Evolutionary conservation across 129 eudicot species (phyloP).

Genomic region (Arctium lappa): DNA sequence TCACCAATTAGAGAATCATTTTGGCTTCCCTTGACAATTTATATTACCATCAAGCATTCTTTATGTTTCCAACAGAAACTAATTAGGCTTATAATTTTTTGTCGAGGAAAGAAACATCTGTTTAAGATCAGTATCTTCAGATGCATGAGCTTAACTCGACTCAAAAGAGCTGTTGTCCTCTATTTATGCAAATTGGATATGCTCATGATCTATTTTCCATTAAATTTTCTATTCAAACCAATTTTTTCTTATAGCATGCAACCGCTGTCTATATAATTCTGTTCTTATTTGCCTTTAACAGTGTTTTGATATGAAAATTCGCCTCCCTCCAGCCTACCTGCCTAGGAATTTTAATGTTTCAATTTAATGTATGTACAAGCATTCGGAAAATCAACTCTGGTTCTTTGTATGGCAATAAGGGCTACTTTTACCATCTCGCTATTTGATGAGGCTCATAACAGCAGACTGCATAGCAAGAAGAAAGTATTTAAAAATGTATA

Average conservation of each 20-base stretch:
- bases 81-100: background rate
- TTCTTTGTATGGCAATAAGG: background rate
- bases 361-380: background rate
- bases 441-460: background rate
- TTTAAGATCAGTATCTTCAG: conserved; percentile 3
- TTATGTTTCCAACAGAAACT: background rate
- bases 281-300: background rate
- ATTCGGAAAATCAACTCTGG: background rate
- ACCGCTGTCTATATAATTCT: background rate
- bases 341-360: background rate
- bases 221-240: background rate
- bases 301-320: background rate
- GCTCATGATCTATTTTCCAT: background rate
- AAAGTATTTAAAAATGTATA: background rate
- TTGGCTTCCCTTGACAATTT: background rate
- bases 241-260: background rate
- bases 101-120: background rate
- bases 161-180: conserved; percentile 10
- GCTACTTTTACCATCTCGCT: background rate
- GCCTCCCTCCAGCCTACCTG: background rate
- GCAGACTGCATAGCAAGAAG: background rate
- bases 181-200: background rate
- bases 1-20: conserved; percentile 2
- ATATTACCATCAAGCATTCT: background rate
- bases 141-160: background rate